Percentiles rank a stretch among this genome's conserved stretches.
Conservation (phyloP, 371 early-diverging fungal species). For the Syncephalastrum contaminatum region DNA sequence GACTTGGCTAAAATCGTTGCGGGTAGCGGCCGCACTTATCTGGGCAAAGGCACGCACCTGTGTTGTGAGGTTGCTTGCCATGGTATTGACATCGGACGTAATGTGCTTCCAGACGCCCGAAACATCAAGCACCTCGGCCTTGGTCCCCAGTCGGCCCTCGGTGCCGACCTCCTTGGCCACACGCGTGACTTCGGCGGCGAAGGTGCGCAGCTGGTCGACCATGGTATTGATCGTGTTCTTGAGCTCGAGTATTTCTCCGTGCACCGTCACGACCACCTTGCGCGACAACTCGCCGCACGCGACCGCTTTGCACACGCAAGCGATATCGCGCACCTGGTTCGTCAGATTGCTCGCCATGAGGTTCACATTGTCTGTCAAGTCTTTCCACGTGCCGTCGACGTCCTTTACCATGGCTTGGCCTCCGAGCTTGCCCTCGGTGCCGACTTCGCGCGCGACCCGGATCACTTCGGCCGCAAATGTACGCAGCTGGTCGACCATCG, state of each 20-base stretch:
- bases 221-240: slow-evolving; percentile 56
- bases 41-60: slow-evolving; percentile 66
- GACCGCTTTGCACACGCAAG: slow-evolving; percentile 47
- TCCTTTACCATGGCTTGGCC: slow-evolving; percentile 53
- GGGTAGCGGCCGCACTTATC: slow-evolving; percentile 62
- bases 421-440: slow-evolving; percentile 64
- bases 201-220: slow-evolving; percentile 49
- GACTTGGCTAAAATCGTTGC: slow-evolving; percentile 64
- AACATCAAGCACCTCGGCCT: slow-evolving; percentile 47
- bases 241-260: slow-evolving; percentile 54
- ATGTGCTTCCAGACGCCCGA: slow-evolving; percentile 68
- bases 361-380: slow-evolving; percentile 57
- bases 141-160: slow-evolving; percentile 43
- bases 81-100: slow-evolving; percentile 54
- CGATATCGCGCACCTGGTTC: slow-evolving; percentile 47
- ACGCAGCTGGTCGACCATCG: slow-evolving; percentile 16
- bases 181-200: slow-evolving; percentile 48
- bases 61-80: slow-evolving; percentile 53
- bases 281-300: slow-evolving; percentile 45
- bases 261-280: slow-evolving; percentile 38
- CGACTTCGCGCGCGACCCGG: slow-evolving; percentile 60
- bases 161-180: slow-evolving; percentile 57
- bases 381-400: slow-evolving; percentile 61
- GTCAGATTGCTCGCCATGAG: slow-evolving; percentile 57
- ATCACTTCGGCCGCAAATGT: slow-evolving; percentile 61